Conservation (phyloP, 2,329 filamentous ascomycete species). For the Microascus cirrosus region DNA sequence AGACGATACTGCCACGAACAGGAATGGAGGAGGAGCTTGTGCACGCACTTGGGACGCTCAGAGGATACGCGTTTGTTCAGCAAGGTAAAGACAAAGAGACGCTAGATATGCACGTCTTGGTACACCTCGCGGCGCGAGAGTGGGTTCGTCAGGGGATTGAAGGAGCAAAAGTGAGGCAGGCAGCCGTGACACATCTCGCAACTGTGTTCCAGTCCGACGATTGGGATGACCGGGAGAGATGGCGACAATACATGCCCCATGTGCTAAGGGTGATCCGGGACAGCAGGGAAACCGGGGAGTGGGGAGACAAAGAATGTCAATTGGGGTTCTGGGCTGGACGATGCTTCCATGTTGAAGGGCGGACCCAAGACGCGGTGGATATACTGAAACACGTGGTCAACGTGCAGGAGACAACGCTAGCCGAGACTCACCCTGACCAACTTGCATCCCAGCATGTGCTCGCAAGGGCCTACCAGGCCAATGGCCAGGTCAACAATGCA, state of each 20-base stretch:
- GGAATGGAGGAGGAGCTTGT: slow-evolving; percentile 10
- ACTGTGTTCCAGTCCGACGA: background rate
- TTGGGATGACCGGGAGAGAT: background rate
- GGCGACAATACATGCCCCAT: background rate
- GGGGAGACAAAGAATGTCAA: background rate
- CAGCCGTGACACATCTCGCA: background rate
- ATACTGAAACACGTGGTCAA: slow-evolving; percentile 8
- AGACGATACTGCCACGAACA: slow-evolving; percentile 15
- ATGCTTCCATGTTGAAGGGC: background rate
- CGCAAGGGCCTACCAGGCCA: slow-evolving; percentile 5
- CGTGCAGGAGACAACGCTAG: slow-evolving; percentile 7
- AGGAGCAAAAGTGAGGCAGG: background rate
- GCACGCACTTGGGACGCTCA: slow-evolving; percentile 18
- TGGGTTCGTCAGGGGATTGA: slow-evolving; percentile 11
- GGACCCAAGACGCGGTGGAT: slow-evolving; percentile 3
- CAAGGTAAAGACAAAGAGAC: slow-evolving; percentile 11
- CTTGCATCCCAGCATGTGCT: slow-evolving; percentile 1
- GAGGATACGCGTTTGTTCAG: slow-evolving; percentile 19
- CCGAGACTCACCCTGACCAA: slow-evolving; percentile 3
- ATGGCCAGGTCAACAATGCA: slow-evolving; percentile 13
- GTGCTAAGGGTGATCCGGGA: background rate
- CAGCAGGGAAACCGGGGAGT: background rate
- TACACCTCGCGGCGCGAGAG: slow-evolving; percentile 18
- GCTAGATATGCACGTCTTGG: slow-evolving; percentile 24
- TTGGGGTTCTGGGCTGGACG: background rate